Base-by-base conservation (phyloP, 441 rosid species). In the Syzygium syzygioides region DNA sequence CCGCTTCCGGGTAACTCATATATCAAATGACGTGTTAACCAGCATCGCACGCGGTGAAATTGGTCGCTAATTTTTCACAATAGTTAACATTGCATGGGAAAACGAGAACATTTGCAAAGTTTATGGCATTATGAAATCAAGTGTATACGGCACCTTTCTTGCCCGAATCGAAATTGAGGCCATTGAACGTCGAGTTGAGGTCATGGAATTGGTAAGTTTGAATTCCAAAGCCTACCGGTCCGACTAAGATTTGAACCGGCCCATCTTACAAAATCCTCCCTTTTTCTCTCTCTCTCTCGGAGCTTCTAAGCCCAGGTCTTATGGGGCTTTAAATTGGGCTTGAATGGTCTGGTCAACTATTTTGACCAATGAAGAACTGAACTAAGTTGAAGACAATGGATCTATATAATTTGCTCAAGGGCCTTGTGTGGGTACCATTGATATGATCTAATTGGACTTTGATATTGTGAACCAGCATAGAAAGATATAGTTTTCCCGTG, bases 401-500 rank as follows among this genome's bases (percentile, higher is more conserved):
- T 34, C 48, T 68, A 10, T 68, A 9, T 4, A 45, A 9, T 45
- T 19, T 0, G 14, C 79, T 34, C 79, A 12, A 34, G 48, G 79
- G 14, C 48, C 79, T 9, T 68, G 11, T 68, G 48, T 11, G 48
- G 79, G 15, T 19, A 19, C 20, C 11, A 19, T 34, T 10, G 28
- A 34, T 34, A 68, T 34, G 80, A 68, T 48, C 10, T 1, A 34
- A 19, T 68, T 68, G 48, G 4, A 66, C 18, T 66, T 66, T 32
- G 0, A 32, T 66, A 66, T 32, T 9, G 0, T 32, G 2, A 7
- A 34, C 14, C 2, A 0, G 48, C 7, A 4, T 68, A 0, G 26
- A 68, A 68, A 68, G 19, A 41, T 10, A 19, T 68, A 10, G 0
- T 68, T 18, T 68, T 68, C 26, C 8, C 6, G 2, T 19, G 10